Percentiles rank a stretch among this genome's conserved stretches.
Conservation (phyloP, 2,329 filamentous ascomycete species). For the Pseudogymnoascus sp. region DNA sequence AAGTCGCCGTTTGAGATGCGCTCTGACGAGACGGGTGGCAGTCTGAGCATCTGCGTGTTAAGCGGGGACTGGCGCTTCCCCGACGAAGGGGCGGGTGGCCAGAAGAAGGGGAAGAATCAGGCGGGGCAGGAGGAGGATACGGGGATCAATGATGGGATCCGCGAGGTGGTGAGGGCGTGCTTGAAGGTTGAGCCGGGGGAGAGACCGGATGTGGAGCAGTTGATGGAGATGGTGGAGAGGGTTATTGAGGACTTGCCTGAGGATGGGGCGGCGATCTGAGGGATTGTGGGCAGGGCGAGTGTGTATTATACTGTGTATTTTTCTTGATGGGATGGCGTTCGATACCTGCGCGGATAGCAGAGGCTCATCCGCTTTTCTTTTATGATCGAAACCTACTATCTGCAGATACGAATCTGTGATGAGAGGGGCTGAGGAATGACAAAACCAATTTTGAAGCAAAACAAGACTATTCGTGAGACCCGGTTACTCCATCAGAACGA, state of each 20-base stretch:
- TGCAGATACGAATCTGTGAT: no score
- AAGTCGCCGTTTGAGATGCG: constrained; percentile 96
- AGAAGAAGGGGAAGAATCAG: constrained; percentile 29
- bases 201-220: constrained; percentile 75
- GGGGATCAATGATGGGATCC: constrained; percentile 70
- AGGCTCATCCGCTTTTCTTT: not conserved
- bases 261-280: constrained; percentile 36
- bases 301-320: constrained; percentile 8
- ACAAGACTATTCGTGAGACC: not conserved
- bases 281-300: not conserved
- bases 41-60: constrained; percentile 82
- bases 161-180: constrained; percentile 81
- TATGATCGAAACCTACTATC: not conserved
- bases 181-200: constrained; percentile 80
- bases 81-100: constrained; percentile 64
- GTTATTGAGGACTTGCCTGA: constrained; percentile 62
- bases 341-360: not conserved
- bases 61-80: constrained; percentile 96
- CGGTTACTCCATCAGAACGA: not conserved
- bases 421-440: not conserved
- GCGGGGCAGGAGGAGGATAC: constrained; percentile 29
- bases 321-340: constrained; percentile 1
- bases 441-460: not conserved
- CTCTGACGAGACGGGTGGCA: constrained; percentile 91
- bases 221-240: constrained; percentile 70